Evolutionary conservation across 768 basidiomycete species (phyloP), one percentile per base, ranked within the genome.

Genomic region (Suillus tomentosus): DNA sequence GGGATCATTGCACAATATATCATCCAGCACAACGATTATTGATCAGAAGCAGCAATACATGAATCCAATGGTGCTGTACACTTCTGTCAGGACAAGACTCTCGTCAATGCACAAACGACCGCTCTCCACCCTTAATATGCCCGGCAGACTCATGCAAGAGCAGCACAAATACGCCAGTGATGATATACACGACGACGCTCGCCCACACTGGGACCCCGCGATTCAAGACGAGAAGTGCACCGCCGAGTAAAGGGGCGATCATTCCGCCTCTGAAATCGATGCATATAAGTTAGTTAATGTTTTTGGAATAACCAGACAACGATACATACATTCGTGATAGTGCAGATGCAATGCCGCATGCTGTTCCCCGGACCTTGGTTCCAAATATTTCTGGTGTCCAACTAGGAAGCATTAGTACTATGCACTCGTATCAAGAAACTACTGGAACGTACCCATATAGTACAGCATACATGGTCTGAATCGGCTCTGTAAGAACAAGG

Each of bases 371-470:
- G 3, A 95, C 90, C 79, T 87, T 87, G 0, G 92, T 93, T 0
- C 84, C 87, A 70, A 96, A 95, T 15, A 94, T 89, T 75, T 93
- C 91, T 3, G 94, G 94, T 0, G 94, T 94, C 89, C 92, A 92
- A 4, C 82, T 80, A 62, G 42, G 68, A 48, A n/a, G 67, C 3
- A 3, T 50, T 3, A 50, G 22, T 50, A 24, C 19, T 48, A 24
- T 40, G 31, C n/a, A 5, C 56, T 57, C 39, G 5, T 24, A 57
- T 17, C 39, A 5, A 4, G 37, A 57, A 40, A 24, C 5, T 19
- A 42, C 15, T 27, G 5, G 24, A 10, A 36, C 64, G 61, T 62
- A 77, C 77, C 92, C 91, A 68, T 94, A 94, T 60, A 94, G 69
- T n/a, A 94, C 88, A 13, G 92, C 91, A 84, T 90, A 94, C 92